These are phyloP conservation scores for Porcisia deanei DNA, from an alignment of 208 protist species.

Conservation along the genomic window DNA sequence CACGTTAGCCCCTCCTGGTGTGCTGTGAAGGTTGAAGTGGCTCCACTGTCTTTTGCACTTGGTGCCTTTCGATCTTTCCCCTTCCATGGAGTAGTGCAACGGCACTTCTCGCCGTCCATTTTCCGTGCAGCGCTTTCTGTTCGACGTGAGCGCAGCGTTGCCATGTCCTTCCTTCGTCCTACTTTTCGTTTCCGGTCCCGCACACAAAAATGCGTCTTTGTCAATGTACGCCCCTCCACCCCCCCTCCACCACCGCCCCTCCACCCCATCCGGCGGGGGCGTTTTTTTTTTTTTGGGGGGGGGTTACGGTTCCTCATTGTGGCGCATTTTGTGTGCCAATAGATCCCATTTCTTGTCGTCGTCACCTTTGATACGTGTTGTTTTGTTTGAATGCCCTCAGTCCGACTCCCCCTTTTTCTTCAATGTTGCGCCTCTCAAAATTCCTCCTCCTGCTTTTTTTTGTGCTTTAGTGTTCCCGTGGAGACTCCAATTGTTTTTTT, in stretches of 20 bases:
- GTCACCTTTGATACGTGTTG: background rate
- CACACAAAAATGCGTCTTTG: too few species aligned
- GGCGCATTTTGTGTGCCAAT: background rate
- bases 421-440: constrained; percentile 14
- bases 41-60: background rate
- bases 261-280: too few species aligned
- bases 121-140: too few species aligned
- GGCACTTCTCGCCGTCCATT: too few species aligned
- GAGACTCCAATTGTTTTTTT: too few species aligned
- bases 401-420: background rate
- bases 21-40: background rate
- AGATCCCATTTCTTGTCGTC: background rate
- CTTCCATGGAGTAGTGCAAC: background rate
- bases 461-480: background rate
- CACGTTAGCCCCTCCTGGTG: background rate
- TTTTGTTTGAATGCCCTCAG: background rate
- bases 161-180: too few species aligned
- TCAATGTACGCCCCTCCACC: too few species aligned
- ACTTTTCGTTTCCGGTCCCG: too few species aligned
- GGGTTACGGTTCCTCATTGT: background rate
- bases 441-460: constrained; percentile 1
- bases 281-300: too few species aligned
- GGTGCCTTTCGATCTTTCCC: background rate
- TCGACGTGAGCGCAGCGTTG: too few species aligned
- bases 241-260: too few species aligned